phyloP scores from a whole-genome alignment of 2,329 filamentous ascomycete species.

The Ophiostoma ips region DNA sequence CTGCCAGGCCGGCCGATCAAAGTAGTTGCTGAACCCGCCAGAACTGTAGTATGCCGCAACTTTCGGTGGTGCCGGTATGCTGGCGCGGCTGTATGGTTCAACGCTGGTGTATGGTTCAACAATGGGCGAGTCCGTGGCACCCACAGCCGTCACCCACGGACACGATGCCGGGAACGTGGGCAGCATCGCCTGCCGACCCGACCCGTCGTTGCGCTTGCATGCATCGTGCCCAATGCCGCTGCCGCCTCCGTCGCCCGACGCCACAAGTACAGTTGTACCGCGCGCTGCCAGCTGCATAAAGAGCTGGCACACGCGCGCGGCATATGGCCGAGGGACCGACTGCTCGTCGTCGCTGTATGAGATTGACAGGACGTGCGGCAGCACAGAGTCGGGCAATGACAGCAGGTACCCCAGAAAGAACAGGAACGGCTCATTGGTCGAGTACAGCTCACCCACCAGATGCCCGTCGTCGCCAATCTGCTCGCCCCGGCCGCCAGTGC shows the following conservation, averaged over 20 bases:
- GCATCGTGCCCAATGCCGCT: slow-evolving; percentile 30
- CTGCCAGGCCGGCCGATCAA: slow-evolving; percentile 33
- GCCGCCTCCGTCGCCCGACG: slow-evolving; percentile 37
- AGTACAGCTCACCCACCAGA: slow-evolving; percentile 12
- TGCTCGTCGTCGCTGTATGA: slow-evolving; percentile 47
- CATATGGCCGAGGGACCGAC: slow-evolving; percentile 37
- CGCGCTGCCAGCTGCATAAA: slow-evolving; percentile 39
- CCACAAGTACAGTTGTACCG: slow-evolving; percentile 36
- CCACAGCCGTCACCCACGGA: slow-evolving; percentile 54
- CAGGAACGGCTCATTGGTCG: slow-evolving; percentile 43
- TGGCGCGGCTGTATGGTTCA: too few species aligned
- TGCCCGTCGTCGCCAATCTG: slow-evolving; percentile 26
- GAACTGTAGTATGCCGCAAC: slow-evolving; percentile 30
- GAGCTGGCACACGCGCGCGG: slow-evolving; percentile 35
- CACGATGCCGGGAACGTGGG: slow-evolving; percentile 53
- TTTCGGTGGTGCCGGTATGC: slow-evolving; percentile 12
- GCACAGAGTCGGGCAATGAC: slow-evolving; percentile 24
- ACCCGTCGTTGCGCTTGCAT: slow-evolving; percentile 47
- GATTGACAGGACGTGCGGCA: slow-evolving; percentile 43
- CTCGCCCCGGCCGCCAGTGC: slow-evolving; percentile 29
- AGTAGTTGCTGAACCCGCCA: slow-evolving; percentile 40
- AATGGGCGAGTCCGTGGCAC: slow-evolving; percentile 31
- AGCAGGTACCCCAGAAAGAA: slow-evolving; percentile 39
- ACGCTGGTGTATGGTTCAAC: too few species aligned
- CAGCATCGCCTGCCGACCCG: slow-evolving; percentile 38